Evolutionary conservation across 192 early-diverging fungal species (phyloP).

Genomic region (Pilaira anomala): DNA sequence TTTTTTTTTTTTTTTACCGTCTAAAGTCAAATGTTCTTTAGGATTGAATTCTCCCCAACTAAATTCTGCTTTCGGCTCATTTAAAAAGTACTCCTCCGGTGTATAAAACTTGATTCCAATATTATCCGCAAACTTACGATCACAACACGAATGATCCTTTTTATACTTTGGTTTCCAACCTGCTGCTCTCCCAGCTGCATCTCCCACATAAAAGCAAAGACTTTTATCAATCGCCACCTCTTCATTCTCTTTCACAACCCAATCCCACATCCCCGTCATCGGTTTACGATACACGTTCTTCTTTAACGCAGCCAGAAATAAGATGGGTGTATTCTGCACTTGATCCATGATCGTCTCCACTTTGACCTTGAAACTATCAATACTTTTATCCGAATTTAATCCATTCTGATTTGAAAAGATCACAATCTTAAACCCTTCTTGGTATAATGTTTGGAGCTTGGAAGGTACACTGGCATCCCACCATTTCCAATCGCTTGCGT

Average conservation of each 20-base stretch:
- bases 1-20: conserved; percentile 13
- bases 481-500: conserved; percentile 80
- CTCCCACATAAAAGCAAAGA: conserved; percentile 83
- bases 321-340: conserved; percentile 60
- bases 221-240: not conserved
- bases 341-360: conserved; percentile 33
- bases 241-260: conserved; percentile 29
- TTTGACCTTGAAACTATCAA: conserved; percentile 52
- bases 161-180: conserved; percentile 57
- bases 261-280: conserved; percentile 66
- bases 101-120: conserved; percentile 70
- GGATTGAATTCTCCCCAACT: conserved; percentile 51
- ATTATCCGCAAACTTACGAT: conserved; percentile 83
- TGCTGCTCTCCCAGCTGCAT: conserved; percentile 81
- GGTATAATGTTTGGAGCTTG: conserved; percentile 54
- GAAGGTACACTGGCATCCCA: conserved; percentile 55
- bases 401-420: conserved; percentile 77
- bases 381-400: conserved; percentile 38
- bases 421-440: conserved; percentile 64
- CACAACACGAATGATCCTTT: conserved; percentile 82
- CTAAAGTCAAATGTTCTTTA: conserved; percentile 16
- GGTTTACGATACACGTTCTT: conserved; percentile 77
- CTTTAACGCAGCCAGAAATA: conserved; percentile 65
- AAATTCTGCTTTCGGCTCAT: conserved; percentile 42
- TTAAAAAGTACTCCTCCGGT: conserved; percentile 77